Evolutionary conservation across 2,329 filamentous ascomycete genomes (phyloP), one percentile per base, ranked within the genome.

Genomic region (Fusarium albidum): DNA sequence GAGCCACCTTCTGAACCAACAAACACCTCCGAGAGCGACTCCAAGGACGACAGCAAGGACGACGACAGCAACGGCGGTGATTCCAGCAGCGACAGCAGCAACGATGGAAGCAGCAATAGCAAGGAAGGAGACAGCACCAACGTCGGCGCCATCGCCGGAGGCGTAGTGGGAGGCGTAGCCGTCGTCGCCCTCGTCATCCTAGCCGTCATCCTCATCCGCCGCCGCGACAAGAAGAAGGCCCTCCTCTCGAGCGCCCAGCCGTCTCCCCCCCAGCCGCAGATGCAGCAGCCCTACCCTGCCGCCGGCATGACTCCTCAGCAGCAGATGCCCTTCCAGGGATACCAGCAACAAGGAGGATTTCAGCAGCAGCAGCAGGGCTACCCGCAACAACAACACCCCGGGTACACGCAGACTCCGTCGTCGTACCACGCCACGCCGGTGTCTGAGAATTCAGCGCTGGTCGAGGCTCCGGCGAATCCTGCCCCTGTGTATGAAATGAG

Each of bases 111-210:
- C 7, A 52, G 14, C 10, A 29, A 46, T 14, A 57, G 41, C 5
- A 57, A 15, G 13, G 43, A 34, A 33, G n/a, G 9, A 5, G 21
- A 21, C 7, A 35, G 34, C 13, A 42, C 18, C 13, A 31, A 46
- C 31, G 21, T 39, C 17, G 58, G 58, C 9, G 58, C 58, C 6
- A 61, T 61, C 3, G 58, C 31, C 25, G 58, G 54, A 3, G 58
- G 58, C n/a, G 58, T 55, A 7, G 42, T 61, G 25, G 58, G 57
- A 37, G 58, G 58, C 5, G 18, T 61, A 6, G 54, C 44, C 1
- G 17, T 54, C 28, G 45, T 61, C 9, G 54, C 52, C 3, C 17
- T 35, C 15, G 31, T 59, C 2, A 39, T 41, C 12, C 41, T 61
- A 9, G 29, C 10, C 25, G 33, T 61, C 13, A 35, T 61, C 39